Evolutionary conservation across 805 yeast species (phyloP).

Genomic region (Jamesozyma spencerorum): DNA sequence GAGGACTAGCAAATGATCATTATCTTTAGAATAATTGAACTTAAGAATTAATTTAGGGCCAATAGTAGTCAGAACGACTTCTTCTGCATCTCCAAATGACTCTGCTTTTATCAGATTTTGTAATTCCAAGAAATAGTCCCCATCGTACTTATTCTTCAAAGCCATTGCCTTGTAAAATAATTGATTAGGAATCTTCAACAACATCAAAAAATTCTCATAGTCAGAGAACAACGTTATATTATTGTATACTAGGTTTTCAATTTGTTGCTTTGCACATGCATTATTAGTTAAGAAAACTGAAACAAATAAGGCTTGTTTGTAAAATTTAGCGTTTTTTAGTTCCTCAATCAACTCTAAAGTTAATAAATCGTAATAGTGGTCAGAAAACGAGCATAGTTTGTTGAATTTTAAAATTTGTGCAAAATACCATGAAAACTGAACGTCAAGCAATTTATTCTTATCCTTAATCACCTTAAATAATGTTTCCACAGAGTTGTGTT

Average conservation of each 20-base stretch:
- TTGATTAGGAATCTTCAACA: constrained; percentile 40
- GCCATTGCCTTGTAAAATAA: constrained; percentile 55
- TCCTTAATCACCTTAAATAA: constrained; percentile 9
- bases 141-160: constrained; percentile 38
- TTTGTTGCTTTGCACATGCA: constrained; percentile 32
- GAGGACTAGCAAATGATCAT: constrained; percentile 36
- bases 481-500: constrained; percentile 8
- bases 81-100: constrained; percentile 55
- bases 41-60: constrained; percentile 59
- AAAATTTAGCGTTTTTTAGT: constrained; percentile 38
- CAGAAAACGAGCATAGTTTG: constrained; percentile 18
- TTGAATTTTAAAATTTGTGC: constrained; percentile 37
- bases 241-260: constrained; percentile 27
- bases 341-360: constrained; percentile 42
- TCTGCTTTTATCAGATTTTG: constrained; percentile 53
- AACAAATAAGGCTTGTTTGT: constrained; percentile 55
- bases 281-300: constrained; percentile 49
- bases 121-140: constrained; percentile 51
- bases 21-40: constrained; percentile 11
- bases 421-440: constrained; percentile 44
- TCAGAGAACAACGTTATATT: constrained; percentile 18
- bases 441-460: constrained; percentile 22
- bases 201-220: constrained; percentile 22
- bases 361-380: constrained; percentile 30
- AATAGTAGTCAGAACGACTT: constrained; percentile 42